Evolutionary conservation across 225 moss, liverwort and hornwort genomes (phyloP).

Genomic region (Polytrichum commune): DNA sequence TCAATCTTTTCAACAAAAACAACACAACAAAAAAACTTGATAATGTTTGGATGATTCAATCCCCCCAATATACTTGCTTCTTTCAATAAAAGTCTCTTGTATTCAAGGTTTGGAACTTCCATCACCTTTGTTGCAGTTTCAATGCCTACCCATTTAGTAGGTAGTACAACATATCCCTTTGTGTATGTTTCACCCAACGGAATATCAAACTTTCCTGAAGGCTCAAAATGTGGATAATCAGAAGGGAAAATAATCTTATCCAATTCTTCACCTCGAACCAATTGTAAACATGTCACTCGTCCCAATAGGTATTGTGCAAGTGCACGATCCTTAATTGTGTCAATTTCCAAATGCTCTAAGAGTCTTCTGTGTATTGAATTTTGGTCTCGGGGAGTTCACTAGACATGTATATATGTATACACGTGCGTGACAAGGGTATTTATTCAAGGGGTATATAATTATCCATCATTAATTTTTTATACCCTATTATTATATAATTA

Average conservation of each 20-base stretch:
- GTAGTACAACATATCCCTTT: not conserved
- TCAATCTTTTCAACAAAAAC: no score
- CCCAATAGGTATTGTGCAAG: constrained; percentile 5
- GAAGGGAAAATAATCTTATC: not conserved
- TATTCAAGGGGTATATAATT: no score
- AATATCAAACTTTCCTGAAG: not conserved
- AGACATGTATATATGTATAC: no score
- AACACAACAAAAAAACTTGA: constrained; percentile 8
- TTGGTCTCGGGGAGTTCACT: no score
- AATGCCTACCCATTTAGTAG: not conserved
- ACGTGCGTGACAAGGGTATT: no score
- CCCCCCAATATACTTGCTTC: constrained; percentile 2
- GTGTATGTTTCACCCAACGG: not conserved
- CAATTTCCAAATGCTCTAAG: no score
- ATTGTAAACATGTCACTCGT: not conserved
- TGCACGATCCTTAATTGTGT: not conserved
- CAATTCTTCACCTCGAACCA: not conserved
- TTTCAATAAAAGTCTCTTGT: not conserved
- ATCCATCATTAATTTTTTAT: no score
- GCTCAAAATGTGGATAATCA: not conserved
- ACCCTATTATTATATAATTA: no score
- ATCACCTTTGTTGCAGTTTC: not conserved
- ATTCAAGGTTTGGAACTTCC: not conserved
- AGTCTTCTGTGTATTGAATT: not conserved
- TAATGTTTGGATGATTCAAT: not conserved